Conservation (phyloP, 2,329 filamentous ascomycete species). For the Hymenoscyphus infarciens region DNA sequence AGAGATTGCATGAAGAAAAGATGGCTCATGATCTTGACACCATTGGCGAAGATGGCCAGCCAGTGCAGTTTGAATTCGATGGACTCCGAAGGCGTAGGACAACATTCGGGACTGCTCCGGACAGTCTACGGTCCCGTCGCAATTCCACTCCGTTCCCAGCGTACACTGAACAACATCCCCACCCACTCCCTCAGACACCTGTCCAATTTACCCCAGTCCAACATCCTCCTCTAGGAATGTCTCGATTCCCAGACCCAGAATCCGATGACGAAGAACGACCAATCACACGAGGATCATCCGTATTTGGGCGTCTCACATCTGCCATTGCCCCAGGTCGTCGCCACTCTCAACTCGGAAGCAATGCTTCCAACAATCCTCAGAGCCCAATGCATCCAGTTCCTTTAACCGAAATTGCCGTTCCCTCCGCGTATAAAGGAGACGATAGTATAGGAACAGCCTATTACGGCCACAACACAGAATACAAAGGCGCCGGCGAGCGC, state of each 20-base stretch:
- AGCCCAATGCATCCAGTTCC: slow-evolving; percentile 60
- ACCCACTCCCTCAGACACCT: slow-evolving; percentile 29
- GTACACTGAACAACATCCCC: slow-evolving; percentile 9
- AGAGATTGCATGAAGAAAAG: slow-evolving; percentile 75
- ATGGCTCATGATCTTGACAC: slow-evolving; percentile 64
- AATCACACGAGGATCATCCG: slow-evolving; percentile 46
- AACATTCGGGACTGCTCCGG: slow-evolving; percentile 39
- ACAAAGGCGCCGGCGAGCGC: slow-evolving; percentile 41
- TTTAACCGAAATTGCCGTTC: slow-evolving; percentile 57
- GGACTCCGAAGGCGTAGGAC: slow-evolving; percentile 73
- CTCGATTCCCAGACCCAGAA: slow-evolving; percentile 70
- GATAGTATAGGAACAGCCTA: slow-evolving; percentile 37
- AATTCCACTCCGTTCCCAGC: slow-evolving; percentile 32
- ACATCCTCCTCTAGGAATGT: slow-evolving; percentile 85
- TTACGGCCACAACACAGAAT: slow-evolving; percentile 34
- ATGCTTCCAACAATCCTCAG: slow-evolving; percentile 38
- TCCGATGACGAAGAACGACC: slow-evolving; percentile 51
- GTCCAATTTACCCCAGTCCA: slow-evolving; percentile 33
- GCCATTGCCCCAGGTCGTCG: slow-evolving; percentile 23
- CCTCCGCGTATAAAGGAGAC: slow-evolving; percentile 40
- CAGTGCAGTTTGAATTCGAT: slow-evolving; percentile 81
- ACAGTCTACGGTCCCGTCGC: slow-evolving; percentile 30
- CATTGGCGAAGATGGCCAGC: slow-evolving; percentile 57
- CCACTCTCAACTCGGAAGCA: slow-evolving; percentile 21
- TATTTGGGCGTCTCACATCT: slow-evolving; percentile 39